Percentiles rank a stretch among this genome's conserved stretches.
Evolutionary conservation across 805 yeast species (phyloP).

Genomic region (Sugiyamaella americana): DNA sequence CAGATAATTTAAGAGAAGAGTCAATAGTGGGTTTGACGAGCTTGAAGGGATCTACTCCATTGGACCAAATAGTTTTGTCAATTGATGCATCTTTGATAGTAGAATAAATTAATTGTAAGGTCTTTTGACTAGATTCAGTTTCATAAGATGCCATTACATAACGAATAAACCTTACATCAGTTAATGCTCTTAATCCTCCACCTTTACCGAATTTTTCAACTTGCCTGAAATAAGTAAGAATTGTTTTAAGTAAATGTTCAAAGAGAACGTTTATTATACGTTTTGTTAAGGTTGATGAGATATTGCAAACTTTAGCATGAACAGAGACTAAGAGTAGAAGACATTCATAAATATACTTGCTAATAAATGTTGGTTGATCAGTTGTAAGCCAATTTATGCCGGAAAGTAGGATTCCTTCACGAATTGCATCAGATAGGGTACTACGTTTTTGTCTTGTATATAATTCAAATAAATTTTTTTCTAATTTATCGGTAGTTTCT

Average conservation of each 20-base stretch:
- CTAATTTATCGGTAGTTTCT: slow-evolving; percentile 42
- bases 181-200: slow-evolving; percentile 46
- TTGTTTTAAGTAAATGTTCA: slow-evolving; percentile 36
- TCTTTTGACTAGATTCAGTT: slow-evolving; percentile 22
- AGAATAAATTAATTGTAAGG: slow-evolving; percentile 26
- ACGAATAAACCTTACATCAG: slow-evolving; percentile 50
- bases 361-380: slow-evolving; percentile 29
- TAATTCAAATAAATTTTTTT: slow-evolving; percentile 47
- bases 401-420: slow-evolving; percentile 34
- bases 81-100: slow-evolving; percentile 26
- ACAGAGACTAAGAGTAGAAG: slow-evolving; percentile 45
- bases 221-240: slow-evolving; percentile 38
- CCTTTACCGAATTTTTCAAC: slow-evolving; percentile 41
- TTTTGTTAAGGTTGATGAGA: slow-evolving; percentile 42
- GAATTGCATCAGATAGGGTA: slow-evolving; percentile 36
- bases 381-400: slow-evolving; percentile 40
- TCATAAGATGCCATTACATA: slow-evolving; percentile 27
- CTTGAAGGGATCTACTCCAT: slow-evolving; percentile 24
- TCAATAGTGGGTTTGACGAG: slow-evolving; percentile 20
- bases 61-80: slow-evolving; percentile 25
- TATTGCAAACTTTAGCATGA: slow-evolving; percentile 45
- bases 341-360: slow-evolving; percentile 42
- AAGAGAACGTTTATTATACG: slow-evolving; percentile 42
- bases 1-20: slow-evolving; percentile 5
- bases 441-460: slow-evolving; percentile 46